A percentile compares a stretch with the other conserved stretches of the same genome.
These are phyloP conservation scores for Pseudoneurospora amorphoporcata DNA, from an alignment of 495 filamentous ascomycete genomes.

Conservation along the genomic window DNA sequence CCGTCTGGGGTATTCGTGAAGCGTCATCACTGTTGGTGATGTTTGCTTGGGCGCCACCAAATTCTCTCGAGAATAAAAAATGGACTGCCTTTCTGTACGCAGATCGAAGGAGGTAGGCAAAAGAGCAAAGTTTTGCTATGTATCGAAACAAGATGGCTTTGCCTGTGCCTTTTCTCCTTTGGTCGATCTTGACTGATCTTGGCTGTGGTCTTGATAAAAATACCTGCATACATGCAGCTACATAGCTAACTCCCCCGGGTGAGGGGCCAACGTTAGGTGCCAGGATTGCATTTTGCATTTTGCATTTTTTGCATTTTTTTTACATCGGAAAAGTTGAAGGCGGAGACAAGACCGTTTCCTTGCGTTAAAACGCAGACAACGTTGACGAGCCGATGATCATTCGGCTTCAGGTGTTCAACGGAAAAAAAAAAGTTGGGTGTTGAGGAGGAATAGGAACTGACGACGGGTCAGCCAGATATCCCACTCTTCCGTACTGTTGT, in stretches of 20 bases:
- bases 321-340: not conserved
- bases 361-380: not conserved
- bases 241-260: not conserved
- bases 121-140: not conserved
- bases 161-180: not conserved
- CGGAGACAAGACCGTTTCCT: not conserved
- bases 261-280: not conserved
- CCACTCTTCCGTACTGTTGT: not conserved
- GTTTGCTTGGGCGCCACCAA: not conserved
- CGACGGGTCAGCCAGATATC: not conserved
- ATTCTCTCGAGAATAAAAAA: not conserved
- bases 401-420: not conserved
- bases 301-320: not conserved
- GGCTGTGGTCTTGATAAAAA: not conserved
- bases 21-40: not conserved
- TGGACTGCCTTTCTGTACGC: not conserved
- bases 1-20: not conserved
- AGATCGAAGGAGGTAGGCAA: not conserved
- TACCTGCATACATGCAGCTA: not conserved
- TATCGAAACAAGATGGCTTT: not conserved
- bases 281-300: not conserved
- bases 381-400: not conserved
- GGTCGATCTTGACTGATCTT: not conserved
- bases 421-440: not conserved
- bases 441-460: not conserved